Percentiles rank a stretch among this genome's conserved stretches.
Conservation (phyloP, 352 stramenopile species). For the Pythium sp. region DNA sequence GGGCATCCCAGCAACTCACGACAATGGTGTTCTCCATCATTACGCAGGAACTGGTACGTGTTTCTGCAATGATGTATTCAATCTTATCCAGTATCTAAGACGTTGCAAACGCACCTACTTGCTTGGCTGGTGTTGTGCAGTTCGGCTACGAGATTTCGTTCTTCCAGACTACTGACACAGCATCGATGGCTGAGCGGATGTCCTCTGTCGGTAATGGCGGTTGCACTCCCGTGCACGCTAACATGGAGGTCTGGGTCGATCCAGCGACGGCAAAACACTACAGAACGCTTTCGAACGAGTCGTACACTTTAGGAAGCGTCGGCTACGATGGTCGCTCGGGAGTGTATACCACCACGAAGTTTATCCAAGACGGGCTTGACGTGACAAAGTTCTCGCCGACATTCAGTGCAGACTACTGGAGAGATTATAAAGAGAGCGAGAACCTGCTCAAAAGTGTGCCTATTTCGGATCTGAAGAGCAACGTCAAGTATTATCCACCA, state of each 20-base stretch:
- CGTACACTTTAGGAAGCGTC: conserved; percentile 30
- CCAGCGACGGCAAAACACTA: not conserved
- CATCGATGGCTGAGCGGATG: conserved; percentile 36
- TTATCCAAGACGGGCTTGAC: conserved; percentile 34
- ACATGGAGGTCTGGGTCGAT: conserved; percentile 26
- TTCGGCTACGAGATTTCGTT: conserved; percentile 45
- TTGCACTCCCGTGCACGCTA: conserved; percentile 29
- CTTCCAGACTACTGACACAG: conserved; percentile 18
- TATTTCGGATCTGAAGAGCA: conserved; percentile 24
- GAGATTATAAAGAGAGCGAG: conserved; percentile 28
- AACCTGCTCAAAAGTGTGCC: conserved; percentile 15
- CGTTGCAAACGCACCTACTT: not conserved
- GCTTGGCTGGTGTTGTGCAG: conserved; percentile 5
- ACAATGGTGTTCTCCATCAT: conserved; percentile 47
- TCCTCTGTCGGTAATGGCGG: conserved; percentile 19
- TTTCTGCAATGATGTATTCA: not conserved
- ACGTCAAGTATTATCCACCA: conserved; percentile 28
- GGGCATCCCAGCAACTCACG: conserved; percentile 35
- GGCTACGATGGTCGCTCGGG: conserved; percentile 39
- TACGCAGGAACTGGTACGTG: conserved; percentile 37
- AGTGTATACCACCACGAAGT: conserved; percentile 34
- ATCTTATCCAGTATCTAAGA: not conserved
- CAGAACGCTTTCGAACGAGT: conserved; percentile 28
- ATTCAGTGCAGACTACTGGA: conserved; percentile 49
- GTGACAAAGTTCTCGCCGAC: conserved; percentile 10